Base-by-base conservation (phyloP, 1,284 basidiomycete genomes). In the Cutaneotrichosporon mucoides region DNA sequence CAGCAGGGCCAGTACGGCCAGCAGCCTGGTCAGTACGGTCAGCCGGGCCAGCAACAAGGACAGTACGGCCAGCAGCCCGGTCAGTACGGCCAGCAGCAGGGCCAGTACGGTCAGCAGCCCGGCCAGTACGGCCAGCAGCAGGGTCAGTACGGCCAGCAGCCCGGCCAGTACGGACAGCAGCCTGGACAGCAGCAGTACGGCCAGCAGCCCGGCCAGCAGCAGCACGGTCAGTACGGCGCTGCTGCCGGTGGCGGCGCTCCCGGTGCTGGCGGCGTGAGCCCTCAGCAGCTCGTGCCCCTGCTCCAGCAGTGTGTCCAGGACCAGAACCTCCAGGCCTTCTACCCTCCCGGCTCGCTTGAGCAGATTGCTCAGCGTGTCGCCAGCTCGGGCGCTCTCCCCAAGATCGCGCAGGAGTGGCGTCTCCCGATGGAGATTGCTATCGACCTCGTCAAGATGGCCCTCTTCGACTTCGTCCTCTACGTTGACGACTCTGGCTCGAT, bases 261-360 rank as follows among this genome's bases (percentile, higher is more conserved):
- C 6, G 62, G 68, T n/a, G 56, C 52, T 7, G 62, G 68, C 11
- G 56, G 56, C 16, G 45, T 45, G 24, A 51, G 12, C 57, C 33
- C 51, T 13, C 59, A 52, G 53, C 67, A 65, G 58, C 60, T 78
- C 11, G 61, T 73, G 35, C 53, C 55, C 10, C 46, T 68, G 37
- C 63, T 79, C 24, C 69, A 75, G 63, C 70, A 75, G 38, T 78
- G 77, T 67, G 79, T 80, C 37, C 68, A 73, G 59, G 80, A 81
- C 70, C 80, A 81, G 76, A 69, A 73, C 46, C 67, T 81, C 57
- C 69, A 73, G 56, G 73, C 78, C 0, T 81, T 81, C 70, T 81
- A 80, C 71, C 44, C 43, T 24, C 80, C 72, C 0, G 76, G 77
- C 3, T 69, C 69, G 8, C 69, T 80, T 43, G 75, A 79, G 60